Conservation (phyloP, 148 eudicot species). For the Fagopyrum esculentum region DNA sequence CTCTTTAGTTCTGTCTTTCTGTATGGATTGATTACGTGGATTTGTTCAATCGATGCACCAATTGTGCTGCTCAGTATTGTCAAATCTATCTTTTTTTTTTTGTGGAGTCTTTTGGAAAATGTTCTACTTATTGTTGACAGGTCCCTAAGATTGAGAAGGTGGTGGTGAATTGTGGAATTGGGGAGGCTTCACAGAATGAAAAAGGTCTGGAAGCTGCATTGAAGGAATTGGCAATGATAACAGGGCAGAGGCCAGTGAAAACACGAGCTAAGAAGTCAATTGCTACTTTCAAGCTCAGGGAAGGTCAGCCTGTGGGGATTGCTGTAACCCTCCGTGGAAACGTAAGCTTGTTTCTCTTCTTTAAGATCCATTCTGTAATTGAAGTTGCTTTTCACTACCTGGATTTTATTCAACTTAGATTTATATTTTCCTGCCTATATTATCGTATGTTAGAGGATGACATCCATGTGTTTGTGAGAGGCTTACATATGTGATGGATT, state of each 20-base stretch:
- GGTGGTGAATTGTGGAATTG: slow-evolving; percentile 93
- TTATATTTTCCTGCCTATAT: background rate
- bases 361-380: background rate
- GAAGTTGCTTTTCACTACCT: background rate
- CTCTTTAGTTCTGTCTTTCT: background rate
- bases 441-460: background rate
- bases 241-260: slow-evolving; percentile 92
- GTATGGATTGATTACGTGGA: background rate
- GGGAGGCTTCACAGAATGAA: slow-evolving; percentile 90
- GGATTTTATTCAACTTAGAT: background rate
- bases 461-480: background rate
- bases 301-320: slow-evolving; percentile 74
- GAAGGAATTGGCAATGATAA: slow-evolving; percentile 68
- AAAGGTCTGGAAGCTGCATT: slow-evolving; percentile 91
- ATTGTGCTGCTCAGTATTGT: background rate
- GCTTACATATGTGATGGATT: too few relatives aligned
- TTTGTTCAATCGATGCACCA: background rate
- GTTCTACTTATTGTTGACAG: slow-evolving; percentile 22
- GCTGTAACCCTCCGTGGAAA: slow-evolving; percentile 86
- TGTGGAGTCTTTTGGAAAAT: background rate
- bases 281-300: slow-evolving; percentile 91
- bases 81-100: background rate
- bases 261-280: slow-evolving; percentile 84
- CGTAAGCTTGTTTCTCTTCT: slow-evolving; percentile 33
- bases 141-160: slow-evolving; percentile 86